Evolutionary conservation across 2,329 filamentous ascomycete genomes (phyloP).

Genomic region (Cladosporium colombiae): DNA sequence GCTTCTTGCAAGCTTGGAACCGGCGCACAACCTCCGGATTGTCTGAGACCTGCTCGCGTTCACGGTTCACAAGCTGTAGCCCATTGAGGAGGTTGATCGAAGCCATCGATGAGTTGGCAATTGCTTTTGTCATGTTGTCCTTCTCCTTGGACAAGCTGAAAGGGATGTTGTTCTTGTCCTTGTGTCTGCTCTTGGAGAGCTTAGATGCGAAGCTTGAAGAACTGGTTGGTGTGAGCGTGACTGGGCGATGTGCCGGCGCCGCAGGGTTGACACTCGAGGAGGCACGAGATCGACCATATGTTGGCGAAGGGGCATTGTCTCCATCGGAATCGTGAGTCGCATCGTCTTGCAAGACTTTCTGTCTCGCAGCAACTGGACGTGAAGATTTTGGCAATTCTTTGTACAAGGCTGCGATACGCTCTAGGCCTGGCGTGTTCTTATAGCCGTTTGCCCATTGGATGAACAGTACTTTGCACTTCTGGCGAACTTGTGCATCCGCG

Average conservation of each 20-base stretch:
- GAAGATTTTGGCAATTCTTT: constrained; percentile 66
- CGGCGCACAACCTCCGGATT: constrained; percentile 72
- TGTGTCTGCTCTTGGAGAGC: constrained; percentile 40
- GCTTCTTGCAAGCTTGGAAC: constrained; percentile 83
- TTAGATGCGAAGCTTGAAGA: constrained; percentile 32
- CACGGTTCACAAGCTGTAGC: constrained; percentile 86
- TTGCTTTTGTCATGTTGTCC: constrained; percentile 79
- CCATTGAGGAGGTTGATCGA: constrained; percentile 89
- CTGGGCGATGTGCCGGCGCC: constrained; percentile 31
- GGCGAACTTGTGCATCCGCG: constrained; percentile 80
- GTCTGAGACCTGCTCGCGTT: constrained; percentile 82
- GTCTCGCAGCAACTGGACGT: constrained; percentile 67
- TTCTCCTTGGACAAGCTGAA: constrained; percentile 90
- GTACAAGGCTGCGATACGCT: constrained; percentile 77
- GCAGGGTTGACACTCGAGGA: constrained; percentile 21
- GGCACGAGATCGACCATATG: constrained; percentile 20
- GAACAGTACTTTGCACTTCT: constrained; percentile 86
- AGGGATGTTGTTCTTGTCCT: constrained; percentile 54
- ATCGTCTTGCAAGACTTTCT: constrained; percentile 80
- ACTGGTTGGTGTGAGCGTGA: constrained; percentile 35
- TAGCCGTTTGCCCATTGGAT: constrained; percentile 83
- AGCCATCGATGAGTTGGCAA: constrained; percentile 85
- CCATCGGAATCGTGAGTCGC: constrained; percentile 64
- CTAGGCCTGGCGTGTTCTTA: constrained; percentile 76
- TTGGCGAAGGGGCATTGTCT: constrained; percentile 31